Evolutionary conservation across 768 basidiomycete genomes (phyloP), one percentile per base, ranked within the genome.

Genomic region (Mrakia frigida): DNA sequence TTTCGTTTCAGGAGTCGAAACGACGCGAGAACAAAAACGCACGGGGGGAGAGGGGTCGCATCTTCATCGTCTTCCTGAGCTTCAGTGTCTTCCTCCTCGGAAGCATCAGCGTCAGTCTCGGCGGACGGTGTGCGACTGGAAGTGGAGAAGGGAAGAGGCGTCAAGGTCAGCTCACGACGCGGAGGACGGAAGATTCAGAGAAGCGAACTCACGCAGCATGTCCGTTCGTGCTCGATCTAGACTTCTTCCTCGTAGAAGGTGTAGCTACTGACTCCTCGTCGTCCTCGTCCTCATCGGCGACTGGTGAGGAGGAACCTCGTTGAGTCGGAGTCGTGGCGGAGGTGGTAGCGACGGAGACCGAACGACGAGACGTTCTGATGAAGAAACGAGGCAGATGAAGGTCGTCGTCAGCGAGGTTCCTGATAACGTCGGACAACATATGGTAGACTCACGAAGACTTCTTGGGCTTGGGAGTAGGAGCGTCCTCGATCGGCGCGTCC

Each of bases 261-360:
- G 56, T 56, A 28, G 56, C 56, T 9, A 56, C 56, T 13, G 56
- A 56, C 56, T 56, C 61, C 61, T 63, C 61, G 33, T 68, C 65
- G 6, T 68, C 65, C 1, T 37, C 35, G 6, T 41, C 65, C 9
- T 35, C 35, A 21, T 18, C 39, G 35, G 39, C 25, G 16, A 25
- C 37, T 1, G n/a, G n/a, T n/a, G 65, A 68, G 14, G 35, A 23
- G 65, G 65, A 7, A n/a, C 35, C 65, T 35, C 35, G 63, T 39
- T 31, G 37, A 23, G 63, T 35, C 23, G 65, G 18, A n/a, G 65
- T 35, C 4, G 39, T 41, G 23, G 39, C 65, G 25, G 65, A 39
- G 39, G 65, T 68, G 65, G 39, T 39, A 16, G 65, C 65, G 65
- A 68, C 65, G 25, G 65, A 68, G 10, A 68, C 37, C 1, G 65